Base-by-base conservation (phyloP, 2,329 filamentous ascomycete species). In the Monosporascus sp. region DNA sequence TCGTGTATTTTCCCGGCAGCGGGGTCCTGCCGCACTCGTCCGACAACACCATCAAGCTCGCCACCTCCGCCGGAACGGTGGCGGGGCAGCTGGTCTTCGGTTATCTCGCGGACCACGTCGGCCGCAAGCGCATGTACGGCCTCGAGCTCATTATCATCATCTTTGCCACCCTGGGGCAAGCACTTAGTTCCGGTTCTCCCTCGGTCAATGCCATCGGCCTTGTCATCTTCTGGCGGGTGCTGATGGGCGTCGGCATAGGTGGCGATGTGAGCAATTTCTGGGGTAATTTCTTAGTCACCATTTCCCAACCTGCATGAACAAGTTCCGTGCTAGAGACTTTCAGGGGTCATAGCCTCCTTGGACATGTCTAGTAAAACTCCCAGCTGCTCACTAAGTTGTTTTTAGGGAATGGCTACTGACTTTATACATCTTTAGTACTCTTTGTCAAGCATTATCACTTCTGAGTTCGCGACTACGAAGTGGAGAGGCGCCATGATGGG, bases 401-500 rank as follows among this genome's bases (percentile, higher is more conserved):
- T 14, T 27, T 35, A 5, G 31, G 31, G 31, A 35, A 35, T 35
- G 31, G 2, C 9, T 35, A 35, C 31, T 35, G 31, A 35, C 31
- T 35, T 35, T 14, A 35, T 35, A 35, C 11, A 5, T 14, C 11
- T 35, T 35, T 14, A 35, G 31, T 94, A 93, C 65, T 89, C 90
- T 6, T 76, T 95, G 8, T 90, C 85, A 47, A 88, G 86, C 22
- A 88, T 93, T 59, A 94, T 94, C 63, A 93, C 89, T 6, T 90
- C 89, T 5, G 89, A 94, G 75, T 94, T 94, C 64, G 88, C 89
- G 11, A 92, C 87, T 4, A 93, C 89, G 50, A 90, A 87, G 70
- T 92, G 88, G 84, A 77, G 89, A 70, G 89, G 89, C 60, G 88
- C 88, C 58, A 94, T 94, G 86, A 92, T 95, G 85, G 88, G 83